phyloP scores from a whole-genome alignment of 306 rosid species.

The Sicyos edulis region DNA sequence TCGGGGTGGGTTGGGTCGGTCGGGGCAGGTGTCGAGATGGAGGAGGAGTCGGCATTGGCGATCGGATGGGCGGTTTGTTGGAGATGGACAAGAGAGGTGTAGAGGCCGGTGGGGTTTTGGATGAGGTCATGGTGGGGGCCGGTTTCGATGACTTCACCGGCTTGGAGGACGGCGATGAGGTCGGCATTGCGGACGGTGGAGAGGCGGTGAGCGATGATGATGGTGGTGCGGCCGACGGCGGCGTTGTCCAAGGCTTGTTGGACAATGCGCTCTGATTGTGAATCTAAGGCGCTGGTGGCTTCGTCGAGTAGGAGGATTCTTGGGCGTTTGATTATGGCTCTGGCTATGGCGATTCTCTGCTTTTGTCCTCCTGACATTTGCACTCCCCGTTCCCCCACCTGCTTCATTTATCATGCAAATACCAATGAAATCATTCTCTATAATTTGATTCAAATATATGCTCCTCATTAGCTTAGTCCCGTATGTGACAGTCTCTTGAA shows the following conservation, averaged over 20 bases:
- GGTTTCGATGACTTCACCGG: constrained; percentile 51
- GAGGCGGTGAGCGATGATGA: constrained; percentile 74
- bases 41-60: constrained; percentile 13
- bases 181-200: constrained; percentile 74
- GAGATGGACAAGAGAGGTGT: constrained; percentile 54
- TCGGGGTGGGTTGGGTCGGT: constrained; percentile 26
- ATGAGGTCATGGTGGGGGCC: constrained; percentile 63
- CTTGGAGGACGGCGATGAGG: constrained; percentile 58
- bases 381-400: constrained; percentile 90
- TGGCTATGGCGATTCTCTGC: constrained; percentile 83
- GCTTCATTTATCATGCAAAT: too few relatives aligned
- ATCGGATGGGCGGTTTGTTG: constrained; percentile 39
- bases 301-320: constrained; percentile 67
- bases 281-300: constrained; percentile 87
- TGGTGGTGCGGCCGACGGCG: constrained; percentile 70
- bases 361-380: constrained; percentile 98
- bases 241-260: constrained; percentile 86
- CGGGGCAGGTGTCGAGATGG: constrained; percentile 18
- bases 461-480: too few relatives aligned
- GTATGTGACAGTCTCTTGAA: too few relatives aligned
- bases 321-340: constrained; percentile 72
- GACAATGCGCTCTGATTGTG: constrained; percentile 71
- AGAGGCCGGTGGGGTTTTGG: constrained; percentile 38
- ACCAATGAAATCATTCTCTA: too few relatives aligned
- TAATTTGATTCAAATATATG: too few relatives aligned